Base-by-base conservation (phyloP, 768 basidiomycete genomes). In the Amanita phalloides region DNA sequence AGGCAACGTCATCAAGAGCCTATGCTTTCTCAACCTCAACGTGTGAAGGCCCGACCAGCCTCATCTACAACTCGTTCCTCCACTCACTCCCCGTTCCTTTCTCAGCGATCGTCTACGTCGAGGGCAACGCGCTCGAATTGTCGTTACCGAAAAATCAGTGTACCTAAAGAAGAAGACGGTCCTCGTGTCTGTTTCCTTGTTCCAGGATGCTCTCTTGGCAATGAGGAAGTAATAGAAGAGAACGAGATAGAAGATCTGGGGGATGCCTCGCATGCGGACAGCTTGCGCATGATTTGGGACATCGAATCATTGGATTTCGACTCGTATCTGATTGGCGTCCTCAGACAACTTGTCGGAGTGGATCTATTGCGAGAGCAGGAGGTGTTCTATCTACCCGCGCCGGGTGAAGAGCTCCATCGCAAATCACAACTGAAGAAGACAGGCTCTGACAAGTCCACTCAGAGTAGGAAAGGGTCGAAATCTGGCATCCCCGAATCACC, bases 101-200 rank as follows among this genome's bases (percentile, higher is more conserved):
- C 47, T 50, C 59, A 32, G 50, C 60, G 2, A 60, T 6, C 48
- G 35, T 57, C 64, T 10, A 71, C 65, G 49, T 73, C 79, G 2
- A 81, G 79, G 0, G 74, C 79, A 6, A 84, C 82, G 13, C 76
- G 84, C 4, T 84, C 84, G 3, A 74, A 84, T 49, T 86, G 84
- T 57, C 78, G 79, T 37, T 86, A 79, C 62, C 82, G 81, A 59
- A 78, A 75, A 54, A 81, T 86, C 58, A 81, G 79, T 55, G 61
- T 86, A 20, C 82, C 81, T 1, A 68, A 66, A 36, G 74, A 75
- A 50, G 78, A 80, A 49, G 68, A 70, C 28, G 73, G 75, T 3
- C 71, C 70, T 30, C 75, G 78, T 6, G 65, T 81, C n/a, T 73
- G 59, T 56, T 86, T 86, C 64, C 71, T 84, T 28, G 80, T 84